A percentile compares a stretch with the other conserved stretches of the same genome.
Evolutionary conservation across 108 stramenopile genomes (phyloP).

Genomic region (Mayamaea pseudoterrestris): DNA sequence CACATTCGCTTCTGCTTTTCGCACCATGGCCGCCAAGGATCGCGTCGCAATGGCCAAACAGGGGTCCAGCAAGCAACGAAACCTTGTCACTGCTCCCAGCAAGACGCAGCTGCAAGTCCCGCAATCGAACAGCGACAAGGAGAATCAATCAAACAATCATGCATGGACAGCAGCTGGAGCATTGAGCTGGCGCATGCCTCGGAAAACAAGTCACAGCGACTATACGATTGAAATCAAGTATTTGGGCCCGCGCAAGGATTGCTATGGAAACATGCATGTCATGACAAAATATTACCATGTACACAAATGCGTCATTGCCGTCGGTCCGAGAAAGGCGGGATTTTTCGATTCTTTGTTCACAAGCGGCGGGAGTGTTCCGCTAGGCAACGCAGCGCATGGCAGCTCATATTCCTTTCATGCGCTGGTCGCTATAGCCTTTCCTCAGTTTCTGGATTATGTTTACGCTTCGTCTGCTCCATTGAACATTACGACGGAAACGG

Average conservation of each 20-base stretch:
- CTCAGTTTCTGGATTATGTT: neutral
- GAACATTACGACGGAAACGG: conserved; percentile 1
- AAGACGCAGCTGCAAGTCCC: no score
- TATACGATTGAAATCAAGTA: conserved; percentile 35
- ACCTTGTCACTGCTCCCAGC: no score
- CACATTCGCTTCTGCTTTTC: no score
- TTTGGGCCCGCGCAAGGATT: no score
- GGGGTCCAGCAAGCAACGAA: no score
- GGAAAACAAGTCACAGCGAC: conserved; percentile 29
- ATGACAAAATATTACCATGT: conserved; percentile 25
- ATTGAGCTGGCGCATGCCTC: conserved; percentile 18
- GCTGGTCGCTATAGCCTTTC: neutral
- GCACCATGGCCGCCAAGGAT: no score
- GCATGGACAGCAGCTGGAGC: no score
- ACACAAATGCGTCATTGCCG: conserved; percentile 32
- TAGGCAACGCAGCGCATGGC: neutral
- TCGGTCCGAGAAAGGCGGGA: conserved; percentile 27
- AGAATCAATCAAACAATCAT: no score
- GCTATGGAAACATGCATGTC: conserved; percentile 1
- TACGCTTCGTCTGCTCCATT: conserved; percentile 7
- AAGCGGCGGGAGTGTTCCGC: neutral
- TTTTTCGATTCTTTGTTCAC: conserved; percentile 31
- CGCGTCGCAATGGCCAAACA: no score
- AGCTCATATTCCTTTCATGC: neutral
- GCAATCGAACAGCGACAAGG: no score